Base-by-base conservation (phyloP, 805 yeast genomes). In the Candida pseudofarinosa region DNA sequence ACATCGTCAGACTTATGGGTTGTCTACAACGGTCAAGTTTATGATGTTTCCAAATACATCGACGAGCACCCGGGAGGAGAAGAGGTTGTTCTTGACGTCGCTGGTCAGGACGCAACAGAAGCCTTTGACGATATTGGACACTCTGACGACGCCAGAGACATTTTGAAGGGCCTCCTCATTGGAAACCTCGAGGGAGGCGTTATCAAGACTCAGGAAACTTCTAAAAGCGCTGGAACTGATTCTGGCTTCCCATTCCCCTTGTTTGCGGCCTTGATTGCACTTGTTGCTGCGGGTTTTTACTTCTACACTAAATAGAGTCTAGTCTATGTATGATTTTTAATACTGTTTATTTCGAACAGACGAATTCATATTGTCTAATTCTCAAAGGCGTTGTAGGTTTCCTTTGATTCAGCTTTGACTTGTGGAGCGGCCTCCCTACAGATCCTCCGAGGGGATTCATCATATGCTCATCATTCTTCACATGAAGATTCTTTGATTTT, bases 81-180 rank as follows among this genome's bases (percentile, higher is more conserved):
- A 52, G 76, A 70, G 55, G 75, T 71, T 38, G 58, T 70, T 42
- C 58, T 61, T 38, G 76, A 71, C 51, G 59, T 56, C 41, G 75
- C 73, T 18, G 75, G 75, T 20, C 55, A 59, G 13, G 74, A 70
- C 51, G 73, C 74, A 40, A 71, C 74, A 39, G 74, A 68, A 52
- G 74, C 71, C 2, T 71, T 70, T 49, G 63, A 70, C 52, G 96
- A 88, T 59, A 90, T 93, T 60, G 99, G 99, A 30, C 99, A 93
- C 69, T 88, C 98, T 30, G 97, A 90, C 49, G 97, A 90, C 53
- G 98, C 99, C 33, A 81, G 82, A 54, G 93, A 84, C 55, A 73
- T 84, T 53, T 72, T 93, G 56, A 73, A 68, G 36, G 80, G 77
- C 33, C 69, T 88, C 59, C 71, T 77, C 52, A 76, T 93, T 45